A percentile compares a stretch with the other conserved stretches of the same genome.
These are phyloP conservation scores for Zopfia rhizophila DNA, from an alignment of 2,329 filamentous ascomycete species.

Conservation along the genomic window DNA sequence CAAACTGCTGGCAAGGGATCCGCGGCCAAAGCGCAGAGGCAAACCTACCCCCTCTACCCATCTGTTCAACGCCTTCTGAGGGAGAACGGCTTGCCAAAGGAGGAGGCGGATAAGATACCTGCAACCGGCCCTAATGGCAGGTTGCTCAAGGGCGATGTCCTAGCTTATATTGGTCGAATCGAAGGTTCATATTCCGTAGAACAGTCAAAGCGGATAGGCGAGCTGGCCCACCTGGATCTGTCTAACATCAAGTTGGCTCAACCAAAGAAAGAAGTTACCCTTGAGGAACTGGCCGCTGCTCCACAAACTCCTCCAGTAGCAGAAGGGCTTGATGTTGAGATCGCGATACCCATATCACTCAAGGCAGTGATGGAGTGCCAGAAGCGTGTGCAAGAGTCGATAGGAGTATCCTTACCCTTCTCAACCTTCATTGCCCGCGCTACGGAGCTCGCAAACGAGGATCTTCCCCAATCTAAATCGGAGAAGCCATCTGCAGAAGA, in stretches of 20 bases:
- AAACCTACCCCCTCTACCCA: constrained; percentile 79
- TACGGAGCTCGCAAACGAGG: constrained; percentile 86
- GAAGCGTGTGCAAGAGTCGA: constrained; percentile 77
- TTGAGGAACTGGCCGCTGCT: constrained; percentile 58
- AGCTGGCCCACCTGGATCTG: constrained; percentile 86
- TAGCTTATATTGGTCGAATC: constrained; percentile 87
- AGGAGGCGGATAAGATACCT: constrained; percentile 82
- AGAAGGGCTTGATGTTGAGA: constrained; percentile 62
- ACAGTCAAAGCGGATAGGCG: constrained; percentile 76
- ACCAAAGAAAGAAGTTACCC: constrained; percentile 54
- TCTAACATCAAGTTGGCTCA: constrained; percentile 89
- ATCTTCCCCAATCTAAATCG: constrained; percentile 74
- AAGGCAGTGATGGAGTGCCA: constrained; percentile 82
- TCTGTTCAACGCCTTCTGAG: constrained; percentile 86
- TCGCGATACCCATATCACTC: constrained; percentile 82
- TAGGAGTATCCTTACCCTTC: constrained; percentile 84
- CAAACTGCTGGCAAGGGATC: constrained; percentile 41
- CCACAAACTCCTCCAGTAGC: constrained; percentile 50
- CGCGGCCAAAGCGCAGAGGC: constrained; percentile 66
- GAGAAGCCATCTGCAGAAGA: constrained; percentile 78
- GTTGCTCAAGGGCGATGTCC: constrained; percentile 92
- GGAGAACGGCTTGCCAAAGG: constrained; percentile 78
- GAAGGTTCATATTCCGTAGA: constrained; percentile 75
- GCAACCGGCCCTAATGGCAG: constrained; percentile 89
- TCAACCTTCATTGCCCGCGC: constrained; percentile 89